Conservation (phyloP, 2,329 filamentous ascomycete species). For the Microsporum ferrugineum region DNA sequence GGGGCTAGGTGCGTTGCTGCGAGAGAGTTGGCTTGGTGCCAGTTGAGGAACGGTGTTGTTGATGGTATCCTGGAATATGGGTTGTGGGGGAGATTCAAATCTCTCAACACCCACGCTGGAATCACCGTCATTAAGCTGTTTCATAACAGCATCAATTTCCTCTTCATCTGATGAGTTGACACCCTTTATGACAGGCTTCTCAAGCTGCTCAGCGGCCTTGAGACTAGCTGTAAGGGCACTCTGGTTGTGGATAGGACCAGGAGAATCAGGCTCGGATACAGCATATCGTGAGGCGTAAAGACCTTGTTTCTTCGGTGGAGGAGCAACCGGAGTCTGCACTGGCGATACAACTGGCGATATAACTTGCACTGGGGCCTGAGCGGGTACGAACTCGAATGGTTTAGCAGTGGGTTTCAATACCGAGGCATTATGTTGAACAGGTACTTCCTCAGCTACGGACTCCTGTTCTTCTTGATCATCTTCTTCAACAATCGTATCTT, state of each 20-base stretch:
- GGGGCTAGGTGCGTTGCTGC: constrained; percentile 63
- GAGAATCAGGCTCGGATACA: constrained; percentile 17
- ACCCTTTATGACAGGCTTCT: constrained; percentile 3
- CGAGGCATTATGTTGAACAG: neutral
- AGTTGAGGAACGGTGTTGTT: constrained; percentile 9
- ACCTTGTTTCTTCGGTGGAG: constrained; percentile 15
- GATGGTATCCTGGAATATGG: constrained; percentile 5
- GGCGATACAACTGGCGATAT: constrained; percentile 15
- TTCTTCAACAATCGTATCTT: constrained; percentile 1
- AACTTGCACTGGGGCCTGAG: constrained; percentile 7
- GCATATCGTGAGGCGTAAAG: constrained; percentile 30
- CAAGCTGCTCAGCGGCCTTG: constrained; percentile 9
- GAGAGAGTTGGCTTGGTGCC: constrained; percentile 26
- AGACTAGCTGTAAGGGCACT: neutral
- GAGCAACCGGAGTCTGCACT: constrained; percentile 13
- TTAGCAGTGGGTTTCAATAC: constrained; percentile 37
- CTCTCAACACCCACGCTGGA: constrained; percentile 65
- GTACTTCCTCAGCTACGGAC: neutral
- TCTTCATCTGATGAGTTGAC: constrained; percentile 37
- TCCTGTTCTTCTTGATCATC: neutral
- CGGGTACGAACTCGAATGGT: constrained; percentile 48
- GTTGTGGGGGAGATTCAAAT: constrained; percentile 21
- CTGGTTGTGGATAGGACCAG: constrained; percentile 16
- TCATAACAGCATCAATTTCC: constrained; percentile 89
- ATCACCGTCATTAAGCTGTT: constrained; percentile 63